These are phyloP conservation scores for Kodamaea sp. DNA, from an alignment of 1,139 yeast genomes.

Conservation along the genomic window DNA sequence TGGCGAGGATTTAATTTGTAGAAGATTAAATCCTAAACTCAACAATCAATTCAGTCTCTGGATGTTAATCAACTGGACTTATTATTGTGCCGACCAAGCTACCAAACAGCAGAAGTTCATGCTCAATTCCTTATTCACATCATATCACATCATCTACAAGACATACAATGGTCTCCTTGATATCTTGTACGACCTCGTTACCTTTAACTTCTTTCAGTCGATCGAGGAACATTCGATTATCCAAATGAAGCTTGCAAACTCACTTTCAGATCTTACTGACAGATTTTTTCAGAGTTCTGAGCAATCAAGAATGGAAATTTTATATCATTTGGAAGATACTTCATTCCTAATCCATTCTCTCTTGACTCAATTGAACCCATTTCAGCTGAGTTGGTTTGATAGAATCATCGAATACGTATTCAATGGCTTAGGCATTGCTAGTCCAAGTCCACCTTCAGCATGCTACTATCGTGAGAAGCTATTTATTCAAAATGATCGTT, in stretches of 20 bases:
- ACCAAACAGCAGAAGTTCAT: constrained; percentile 19
- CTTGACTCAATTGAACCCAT: constrained; percentile 20
- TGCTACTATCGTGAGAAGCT: constrained; percentile 31
- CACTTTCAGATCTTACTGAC: background rate
- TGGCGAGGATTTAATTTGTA: constrained; percentile 31
- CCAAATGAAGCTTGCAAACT: constrained; percentile 1
- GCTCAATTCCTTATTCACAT: constrained; percentile 19
- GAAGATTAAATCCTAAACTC: constrained; percentile 23
- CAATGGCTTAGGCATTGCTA: constrained; percentile 26
- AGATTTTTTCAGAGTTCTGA: constrained; percentile 9
- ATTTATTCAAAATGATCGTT: constrained; percentile 23
- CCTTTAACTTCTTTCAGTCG: constrained; percentile 18
- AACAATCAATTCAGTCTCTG: constrained; percentile 28
- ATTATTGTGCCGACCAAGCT: constrained; percentile 34
- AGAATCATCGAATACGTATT: constrained; percentile 31
- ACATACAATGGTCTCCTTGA: constrained; percentile 21
- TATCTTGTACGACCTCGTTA: constrained; percentile 25
- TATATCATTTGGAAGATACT: constrained; percentile 13
- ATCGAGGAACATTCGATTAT: constrained; percentile 9
- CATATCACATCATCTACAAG: constrained; percentile 26
- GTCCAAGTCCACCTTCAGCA: constrained; percentile 23
- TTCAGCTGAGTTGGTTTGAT: constrained; percentile 31
- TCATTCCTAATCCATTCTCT: constrained; percentile 15
- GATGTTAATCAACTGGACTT: constrained; percentile 37
- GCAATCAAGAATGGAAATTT: constrained; percentile 7